Evolutionary conservation across 129 eudicot genomes (phyloP), one percentile per base, ranked within the genome.

Genomic region (Chrysanthemum makinoi): DNA sequence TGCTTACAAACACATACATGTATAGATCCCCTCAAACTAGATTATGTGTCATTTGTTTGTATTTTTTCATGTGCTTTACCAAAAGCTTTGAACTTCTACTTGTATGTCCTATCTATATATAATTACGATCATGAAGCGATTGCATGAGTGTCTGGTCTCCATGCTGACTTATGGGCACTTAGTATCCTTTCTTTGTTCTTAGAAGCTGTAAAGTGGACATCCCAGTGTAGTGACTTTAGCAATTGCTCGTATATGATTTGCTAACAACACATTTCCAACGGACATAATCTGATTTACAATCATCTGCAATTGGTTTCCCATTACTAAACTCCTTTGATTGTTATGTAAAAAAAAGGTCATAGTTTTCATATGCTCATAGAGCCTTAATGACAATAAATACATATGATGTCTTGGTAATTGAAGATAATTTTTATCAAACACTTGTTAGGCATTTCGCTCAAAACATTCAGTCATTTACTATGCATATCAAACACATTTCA

Each of bases 151-250:
- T 79, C 73, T 5, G 96, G 98, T 55, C 98, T 70, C 98, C 87
- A 93, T 26, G 77, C 62, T 46, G 96, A 77, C 80, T 93, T 93
- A 72, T 86, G 82, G 24, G 92, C 96, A 69, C 87, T 82, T 58
- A 93, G 86, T 66, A 85, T 81, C 8, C 84, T 85, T 67, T 85
- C 85, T 63, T n/a, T 80, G 56, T 87, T 84, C 19, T 82, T 79
- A 19, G 87, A 81, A 61, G 67, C 81, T 7, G 86, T 83, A 62
- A 85, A 35, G 51, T 77, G 90, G 49, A 89, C 82, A 63, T 85
- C 91, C 95, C 98, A 93, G 47, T 85, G 90, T 70, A 93, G 80
- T 11, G 96, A 87, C 82, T 85, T 93, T 50, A 93, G 69, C 74
- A 89, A 68, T 48, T 81, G 75, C 73, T 89, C 96, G 15, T 80